These are phyloP conservation scores for Rutstroemia sydowiana DNA, from an alignment of 2,329 filamentous ascomycete species.

Conservation along the genomic window DNA sequence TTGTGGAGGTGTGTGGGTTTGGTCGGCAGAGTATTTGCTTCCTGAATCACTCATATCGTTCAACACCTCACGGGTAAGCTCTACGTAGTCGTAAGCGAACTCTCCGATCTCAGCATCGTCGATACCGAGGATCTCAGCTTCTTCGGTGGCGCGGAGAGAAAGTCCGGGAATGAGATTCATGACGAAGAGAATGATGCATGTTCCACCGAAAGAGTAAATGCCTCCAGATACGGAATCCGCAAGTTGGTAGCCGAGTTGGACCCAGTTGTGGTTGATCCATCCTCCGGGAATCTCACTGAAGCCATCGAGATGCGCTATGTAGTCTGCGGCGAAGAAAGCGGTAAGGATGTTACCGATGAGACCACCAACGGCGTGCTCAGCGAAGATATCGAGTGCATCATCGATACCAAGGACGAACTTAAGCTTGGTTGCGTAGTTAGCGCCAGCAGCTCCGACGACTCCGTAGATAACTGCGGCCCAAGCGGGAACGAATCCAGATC, in stretches of 20 bases:
- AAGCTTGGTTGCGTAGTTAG: conserved; percentile 87
- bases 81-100: conserved; percentile 90
- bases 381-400: conserved; percentile 83
- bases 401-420: conserved; percentile 78
- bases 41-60: conserved; percentile 18
- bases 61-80: conserved; percentile 62
- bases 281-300: conserved; percentile 60
- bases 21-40: conserved; percentile 8
- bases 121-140: conserved; percentile 77
- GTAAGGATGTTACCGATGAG: conserved; percentile 73
- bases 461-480: conserved; percentile 81
- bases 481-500: conserved; percentile 73
- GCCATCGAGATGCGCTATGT: conserved; percentile 76
- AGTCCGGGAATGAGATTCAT: conserved; percentile 74
- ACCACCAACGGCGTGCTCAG: conserved; percentile 72
- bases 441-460: conserved; percentile 64
- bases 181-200: conserved; percentile 70
- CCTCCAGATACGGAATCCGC: conserved; percentile 73
- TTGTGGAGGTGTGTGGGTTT: too few relatives aligned
- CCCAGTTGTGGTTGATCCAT: conserved; percentile 78
- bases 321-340: conserved; percentile 76
- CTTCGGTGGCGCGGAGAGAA: conserved; percentile 64
- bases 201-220: conserved; percentile 70
- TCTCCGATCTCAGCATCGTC: conserved; percentile 89
- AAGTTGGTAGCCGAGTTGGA: conserved; percentile 76